Percentiles rank a stretch among this genome's conserved stretches.
Evolutionary conservation across 2,329 filamentous ascomycete genomes (phyloP).

Genomic region (Apiospora kogelbergensis): DNA sequence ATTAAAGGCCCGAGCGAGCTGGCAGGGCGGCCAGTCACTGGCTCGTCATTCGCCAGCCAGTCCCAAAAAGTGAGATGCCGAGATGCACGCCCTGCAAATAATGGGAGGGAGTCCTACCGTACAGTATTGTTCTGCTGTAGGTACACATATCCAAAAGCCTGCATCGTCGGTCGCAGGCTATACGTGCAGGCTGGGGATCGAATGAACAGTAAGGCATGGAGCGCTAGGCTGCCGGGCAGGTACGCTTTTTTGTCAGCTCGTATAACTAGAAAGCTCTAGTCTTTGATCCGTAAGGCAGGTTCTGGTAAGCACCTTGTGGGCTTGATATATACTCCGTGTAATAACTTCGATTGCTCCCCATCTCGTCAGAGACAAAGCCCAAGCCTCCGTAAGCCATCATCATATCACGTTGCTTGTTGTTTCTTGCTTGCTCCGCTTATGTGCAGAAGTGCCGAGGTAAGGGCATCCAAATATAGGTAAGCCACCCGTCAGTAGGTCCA

Average conservation of each 20-base stretch:
- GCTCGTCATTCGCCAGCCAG: neutral
- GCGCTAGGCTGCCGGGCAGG: too few species aligned
- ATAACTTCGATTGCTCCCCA: too few species aligned
- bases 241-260: neutral
- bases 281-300: neutral
- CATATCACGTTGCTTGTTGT: neutral
- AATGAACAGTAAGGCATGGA: too few species aligned
- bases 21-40: neutral
- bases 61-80: neutral
- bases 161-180: neutral
- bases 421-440: conserved; percentile 1
- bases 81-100: neutral
- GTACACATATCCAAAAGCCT: too few species aligned
- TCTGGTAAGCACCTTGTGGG: neutral
- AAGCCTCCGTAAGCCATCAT: neutral
- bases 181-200: too few species aligned
- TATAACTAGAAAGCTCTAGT: neutral
- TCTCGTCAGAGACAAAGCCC: neutral
- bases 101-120: too few species aligned
- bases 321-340: neutral
- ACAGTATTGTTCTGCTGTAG: neutral
- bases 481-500: neutral
- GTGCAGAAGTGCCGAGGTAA: neutral
- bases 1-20: neutral
- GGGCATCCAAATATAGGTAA: neutral